Percentiles rank a stretch among this genome's conserved stretches.
These are phyloP conservation scores for Linanthus parryae DNA, from an alignment of 148 eudicot genomes.

Conservation along the genomic window DNA sequence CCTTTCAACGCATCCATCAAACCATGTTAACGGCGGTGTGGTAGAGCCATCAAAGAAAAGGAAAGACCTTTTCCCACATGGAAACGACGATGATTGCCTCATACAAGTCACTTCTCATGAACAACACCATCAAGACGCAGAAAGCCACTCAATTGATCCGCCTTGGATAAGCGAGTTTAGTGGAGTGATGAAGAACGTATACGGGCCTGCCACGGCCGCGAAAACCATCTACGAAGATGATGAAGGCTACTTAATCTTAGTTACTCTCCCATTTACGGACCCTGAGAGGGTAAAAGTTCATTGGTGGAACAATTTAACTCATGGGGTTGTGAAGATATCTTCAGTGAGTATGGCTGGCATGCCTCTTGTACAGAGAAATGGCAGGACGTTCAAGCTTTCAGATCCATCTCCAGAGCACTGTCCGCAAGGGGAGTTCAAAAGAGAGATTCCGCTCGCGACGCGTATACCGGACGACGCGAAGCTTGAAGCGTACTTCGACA, in stretches of 20 bases:
- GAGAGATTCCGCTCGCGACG: slow-evolving; percentile 39
- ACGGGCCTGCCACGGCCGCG: slow-evolving; percentile 55
- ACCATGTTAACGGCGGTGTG: slow-evolving; percentile 20
- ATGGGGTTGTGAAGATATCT: slow-evolving; percentile 45
- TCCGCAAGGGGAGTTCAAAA: slow-evolving; percentile 52
- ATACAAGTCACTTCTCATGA: slow-evolving; percentile 15
- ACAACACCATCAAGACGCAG: slow-evolving; percentile 27
- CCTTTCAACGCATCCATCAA: slow-evolving; percentile 24
- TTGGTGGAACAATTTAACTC: slow-evolving; percentile 45
- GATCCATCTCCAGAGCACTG: slow-evolving; percentile 52
- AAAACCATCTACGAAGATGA: slow-evolving; percentile 63
- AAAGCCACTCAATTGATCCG: slow-evolving; percentile 28
- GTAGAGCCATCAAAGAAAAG: slow-evolving; percentile 28
- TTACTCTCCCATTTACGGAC: slow-evolving; percentile 53
- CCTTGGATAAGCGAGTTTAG: slow-evolving; percentile 40
- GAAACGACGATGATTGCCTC: slow-evolving; percentile 21
- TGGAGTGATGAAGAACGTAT: slow-evolving; percentile 45
- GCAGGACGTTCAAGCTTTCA: slow-evolving; percentile 45
- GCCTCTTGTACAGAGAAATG: slow-evolving; percentile 44
- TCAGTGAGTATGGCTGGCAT: slow-evolving; percentile 44
- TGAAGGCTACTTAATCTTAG: slow-evolving; percentile 40
- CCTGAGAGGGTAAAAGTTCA: slow-evolving; percentile 42
- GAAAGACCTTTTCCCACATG: slow-evolving; percentile 30
- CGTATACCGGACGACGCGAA: slow-evolving; percentile 60
- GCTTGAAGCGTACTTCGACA: slow-evolving; percentile 54